Conservation (phyloP, 441 rosid species). For the Sinapis alba region DNA sequence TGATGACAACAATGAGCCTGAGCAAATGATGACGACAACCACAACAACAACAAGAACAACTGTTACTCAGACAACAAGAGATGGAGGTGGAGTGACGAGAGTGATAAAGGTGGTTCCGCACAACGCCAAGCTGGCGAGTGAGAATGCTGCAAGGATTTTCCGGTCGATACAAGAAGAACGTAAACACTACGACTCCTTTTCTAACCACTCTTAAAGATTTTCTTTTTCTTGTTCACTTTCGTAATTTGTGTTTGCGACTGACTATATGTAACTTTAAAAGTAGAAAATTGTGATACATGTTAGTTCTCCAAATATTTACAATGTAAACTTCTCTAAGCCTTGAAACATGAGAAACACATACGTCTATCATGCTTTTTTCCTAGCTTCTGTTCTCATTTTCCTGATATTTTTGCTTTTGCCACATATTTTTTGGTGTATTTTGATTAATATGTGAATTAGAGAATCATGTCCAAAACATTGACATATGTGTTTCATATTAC, state of each 20-base stretch:
- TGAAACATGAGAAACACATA: not conserved
- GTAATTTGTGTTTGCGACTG: conserved; percentile 10
- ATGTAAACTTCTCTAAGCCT: conserved; percentile 2
- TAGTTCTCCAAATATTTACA: not conserved
- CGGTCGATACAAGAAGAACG: conserved; percentile 86
- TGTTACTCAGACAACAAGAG: conserved; percentile 41
- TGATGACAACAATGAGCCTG: not conserved
- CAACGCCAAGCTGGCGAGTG: conserved; percentile 73
- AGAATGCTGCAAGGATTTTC: conserved; percentile 85
- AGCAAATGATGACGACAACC: conserved; percentile 31
- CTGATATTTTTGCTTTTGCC: not conserved
- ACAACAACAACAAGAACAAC: conserved; percentile 34
- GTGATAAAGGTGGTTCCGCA: conserved; percentile 91
- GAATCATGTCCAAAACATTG: not conserved
- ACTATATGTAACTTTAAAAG: not conserved
- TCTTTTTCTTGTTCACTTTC: not conserved
- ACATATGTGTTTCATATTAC: not conserved
- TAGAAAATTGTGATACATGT: not conserved
- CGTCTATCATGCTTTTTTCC: not conserved
- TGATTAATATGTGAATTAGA: not conserved
- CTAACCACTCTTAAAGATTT: conserved; percentile 4
- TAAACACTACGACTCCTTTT: conserved; percentile 48
- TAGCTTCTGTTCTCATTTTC: not conserved
- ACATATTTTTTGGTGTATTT: not conserved
- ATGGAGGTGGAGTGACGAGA: conserved; percentile 69